A percentile compares a stretch with the other conserved stretches of the same genome.
Conservation (phyloP, 208 protist species). For the Borovskyia barvae region DNA sequence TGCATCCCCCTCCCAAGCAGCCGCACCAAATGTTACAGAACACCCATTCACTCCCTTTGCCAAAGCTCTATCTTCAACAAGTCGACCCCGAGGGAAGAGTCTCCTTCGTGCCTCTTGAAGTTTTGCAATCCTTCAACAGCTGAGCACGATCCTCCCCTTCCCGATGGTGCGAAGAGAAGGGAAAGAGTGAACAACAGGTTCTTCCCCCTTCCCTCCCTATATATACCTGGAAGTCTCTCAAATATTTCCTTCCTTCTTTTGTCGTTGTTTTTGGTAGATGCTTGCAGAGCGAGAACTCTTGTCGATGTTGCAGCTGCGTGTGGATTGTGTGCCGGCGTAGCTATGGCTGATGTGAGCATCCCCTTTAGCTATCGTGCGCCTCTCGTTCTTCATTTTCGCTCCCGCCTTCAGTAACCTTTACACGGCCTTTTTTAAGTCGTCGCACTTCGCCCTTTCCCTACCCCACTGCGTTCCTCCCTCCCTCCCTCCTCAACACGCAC, state of each 20-base stretch:
- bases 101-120: conserved; percentile 24
- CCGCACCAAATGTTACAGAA: not conserved
- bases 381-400: too few species aligned
- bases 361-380: too few species aligned
- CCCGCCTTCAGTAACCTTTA: not conserved
- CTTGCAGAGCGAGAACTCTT: too few species aligned
- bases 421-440: conserved; percentile 3
- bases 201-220: not conserved
- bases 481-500: too few species aligned
- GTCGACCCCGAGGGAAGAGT: conserved; percentile 28
- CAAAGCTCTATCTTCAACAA: conserved; percentile 28
- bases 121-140: conserved; percentile 9
- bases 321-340: too few species aligned
- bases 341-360: too few species aligned
- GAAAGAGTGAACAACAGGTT: not conserved
- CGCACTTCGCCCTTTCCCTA: not conserved
- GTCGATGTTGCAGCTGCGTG: too few species aligned
- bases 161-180: too few species aligned
- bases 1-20: not conserved
- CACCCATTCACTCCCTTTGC: conserved; percentile 7
- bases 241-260: not conserved
- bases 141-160: too few species aligned
- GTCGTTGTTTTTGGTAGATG: too few species aligned
- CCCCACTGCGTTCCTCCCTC: too few species aligned
- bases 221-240: not conserved